Base-by-base conservation (phyloP, 2,329 filamentous ascomycete species). In the Atkinsonella hypoxylon region DNA sequence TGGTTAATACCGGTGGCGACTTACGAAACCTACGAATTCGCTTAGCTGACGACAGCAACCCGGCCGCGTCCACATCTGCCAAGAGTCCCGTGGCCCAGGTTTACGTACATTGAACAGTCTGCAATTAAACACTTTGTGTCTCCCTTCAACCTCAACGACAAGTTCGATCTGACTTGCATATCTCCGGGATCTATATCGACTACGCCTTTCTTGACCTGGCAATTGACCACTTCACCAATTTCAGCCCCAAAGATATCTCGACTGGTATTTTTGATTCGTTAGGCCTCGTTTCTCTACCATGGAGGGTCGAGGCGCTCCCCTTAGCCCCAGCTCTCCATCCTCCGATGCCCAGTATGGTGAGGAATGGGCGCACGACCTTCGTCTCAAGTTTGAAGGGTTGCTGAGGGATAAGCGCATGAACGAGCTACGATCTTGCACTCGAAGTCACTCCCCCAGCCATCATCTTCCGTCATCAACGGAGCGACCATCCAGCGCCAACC, bases 391-490 rank as follows among this genome's bases (percentile, higher is more conserved):
- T 67, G 88, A 95, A 65, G 85, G 89, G 56, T 73, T 95, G 54
- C 76, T 97, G 62, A 85, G 87, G 65, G 89, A 87, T 52, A 90
- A 87, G 73, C 81, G 89, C 66, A 82, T 95, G 74, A 90, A 88
- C 65, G 87, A 90, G 56, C 76, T 96, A 34, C 69, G 70, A 48
- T 59, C 64, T 7, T 58, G 59, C 20, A 63, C 68, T 30, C 82
- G 85, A 59, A 79, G 82, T 57, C 72, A 75, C 50, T 81, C 82
- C 32, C 76, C 83, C 74, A 42, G 47, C 11, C 78, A 81, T 57
- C 72, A 75, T 50, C 80, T 82, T 26, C 75, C 83, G 75, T 40
- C 56, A 71, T 73, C 54, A 51, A 59, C 68, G 55, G 76, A 81
- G 57, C 69, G 70, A 49, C 63, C 72, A 1, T 79, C 79, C 4